These are phyloP conservation scores for Pleurotus tuoliensis DNA, from an alignment of 768 basidiomycete genomes.

Conservation along the genomic window DNA sequence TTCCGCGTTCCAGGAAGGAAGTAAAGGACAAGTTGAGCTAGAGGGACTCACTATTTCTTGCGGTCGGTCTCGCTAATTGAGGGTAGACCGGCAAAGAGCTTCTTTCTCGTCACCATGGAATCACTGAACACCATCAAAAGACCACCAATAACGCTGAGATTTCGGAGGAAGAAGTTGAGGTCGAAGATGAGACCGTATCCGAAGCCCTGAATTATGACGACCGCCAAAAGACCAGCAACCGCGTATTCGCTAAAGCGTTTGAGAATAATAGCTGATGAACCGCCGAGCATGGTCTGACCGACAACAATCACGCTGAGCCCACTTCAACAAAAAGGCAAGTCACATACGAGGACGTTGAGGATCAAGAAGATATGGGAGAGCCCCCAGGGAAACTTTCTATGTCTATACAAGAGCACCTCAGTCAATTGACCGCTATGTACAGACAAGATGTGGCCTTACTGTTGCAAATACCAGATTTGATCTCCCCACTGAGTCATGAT, in stretches of 20 bases:
- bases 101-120: constrained; percentile 83
- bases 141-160: constrained; percentile 95
- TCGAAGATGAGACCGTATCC: constrained; percentile 99
- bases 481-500: constrained; percentile 95
- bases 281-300: constrained; percentile 79
- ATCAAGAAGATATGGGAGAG: constrained; percentile 91
- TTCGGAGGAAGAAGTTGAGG: constrained; percentile 99
- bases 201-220: constrained; percentile 94
- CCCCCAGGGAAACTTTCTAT: constrained; percentile 94
- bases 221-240: constrained; percentile 83
- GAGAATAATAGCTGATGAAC: constrained; percentile 80
- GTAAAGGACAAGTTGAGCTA: background rate
- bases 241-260: constrained; percentile 88
- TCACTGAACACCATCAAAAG: constrained; percentile 99
- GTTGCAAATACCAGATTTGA: constrained; percentile 97
- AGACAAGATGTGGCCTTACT: constrained; percentile 46
- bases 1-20: background rate
- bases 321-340: background rate
- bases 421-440: constrained; percentile 7
- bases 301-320: background rate
- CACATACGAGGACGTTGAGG: constrained; percentile 84
- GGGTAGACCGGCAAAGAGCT: constrained; percentile 88
- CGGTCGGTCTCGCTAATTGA: constrained; percentile 90
- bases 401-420: constrained; percentile 43
- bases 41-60: constrained; percentile 85